phyloP scores from a whole-genome alignment of 768 basidiomycete species.

The Tylopilus sp. region DNA sequence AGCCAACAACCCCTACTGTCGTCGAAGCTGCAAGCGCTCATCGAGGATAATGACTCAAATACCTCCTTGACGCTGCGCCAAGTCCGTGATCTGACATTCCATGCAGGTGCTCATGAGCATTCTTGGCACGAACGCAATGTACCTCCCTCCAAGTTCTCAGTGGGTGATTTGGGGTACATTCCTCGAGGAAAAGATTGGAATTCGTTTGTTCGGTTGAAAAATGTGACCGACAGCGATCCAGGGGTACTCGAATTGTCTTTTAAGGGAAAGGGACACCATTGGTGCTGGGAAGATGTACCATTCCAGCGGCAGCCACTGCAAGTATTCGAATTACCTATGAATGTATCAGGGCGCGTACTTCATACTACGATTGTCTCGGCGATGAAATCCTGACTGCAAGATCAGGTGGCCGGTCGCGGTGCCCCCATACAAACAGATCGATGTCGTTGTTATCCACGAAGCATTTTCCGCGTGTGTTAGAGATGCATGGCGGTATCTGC shows the following conservation, averaged over 20 bases:
- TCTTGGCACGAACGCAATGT: slow-evolving; percentile 41
- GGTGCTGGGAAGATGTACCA: slow-evolving; percentile 37
- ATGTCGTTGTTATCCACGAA: slow-evolving; percentile 39
- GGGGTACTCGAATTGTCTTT: slow-evolving; percentile 21
- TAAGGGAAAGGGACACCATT: slow-evolving; percentile 31
- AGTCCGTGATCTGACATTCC: slow-evolving; percentile 37
- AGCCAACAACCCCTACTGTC: slow-evolving; percentile 30
- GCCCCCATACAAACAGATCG: slow-evolving; percentile 34
- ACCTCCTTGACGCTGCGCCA: slow-evolving; percentile 34
- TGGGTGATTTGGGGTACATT: slow-evolving; percentile 47
- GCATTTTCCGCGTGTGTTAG: slow-evolving; percentile 22
- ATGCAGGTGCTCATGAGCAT: slow-evolving; percentile 34
- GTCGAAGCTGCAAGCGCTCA: slow-evolving; percentile 30
- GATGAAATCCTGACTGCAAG: not conserved
- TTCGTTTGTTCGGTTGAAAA: slow-evolving; percentile 38
- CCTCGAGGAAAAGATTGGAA: slow-evolving; percentile 34
- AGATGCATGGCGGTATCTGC: slow-evolving; percentile 39
- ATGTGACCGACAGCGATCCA: slow-evolving; percentile 34
- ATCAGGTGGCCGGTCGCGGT: slow-evolving; percentile 45
- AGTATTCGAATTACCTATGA: slow-evolving; percentile 32
- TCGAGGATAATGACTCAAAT: slow-evolving; percentile 32
- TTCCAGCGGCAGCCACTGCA: slow-evolving; percentile 31
- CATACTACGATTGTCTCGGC: not conserved
- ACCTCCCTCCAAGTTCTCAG: slow-evolving; percentile 36
- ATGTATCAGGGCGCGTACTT: slow-evolving; percentile 31